These are phyloP conservation scores for Sarocladium kiliense DNA, from an alignment of 2,329 filamentous ascomycete species.

Conservation along the genomic window DNA sequence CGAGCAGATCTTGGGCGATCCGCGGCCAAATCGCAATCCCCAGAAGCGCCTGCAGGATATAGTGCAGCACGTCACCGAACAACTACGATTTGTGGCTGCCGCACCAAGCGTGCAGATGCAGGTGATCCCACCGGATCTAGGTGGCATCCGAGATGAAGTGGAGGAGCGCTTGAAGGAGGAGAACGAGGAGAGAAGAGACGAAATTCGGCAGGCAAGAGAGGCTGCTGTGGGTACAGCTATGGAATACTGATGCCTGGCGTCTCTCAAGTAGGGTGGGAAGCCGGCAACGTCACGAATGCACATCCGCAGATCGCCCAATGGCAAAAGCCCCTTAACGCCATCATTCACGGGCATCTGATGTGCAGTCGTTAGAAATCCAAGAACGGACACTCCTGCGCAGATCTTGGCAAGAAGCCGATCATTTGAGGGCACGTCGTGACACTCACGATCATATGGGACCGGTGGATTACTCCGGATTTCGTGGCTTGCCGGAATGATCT, in stretches of 20 bases:
- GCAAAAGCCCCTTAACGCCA: no score
- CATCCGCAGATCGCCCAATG: no score
- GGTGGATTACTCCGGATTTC: no score
- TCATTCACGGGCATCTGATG: no score
- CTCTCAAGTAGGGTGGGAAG: neutral
- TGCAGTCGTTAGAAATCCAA: no score
- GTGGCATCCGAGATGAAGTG: constrained; percentile 61
- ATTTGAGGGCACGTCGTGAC: no score
- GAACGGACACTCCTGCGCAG: no score
- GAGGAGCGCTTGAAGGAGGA: constrained; percentile 64
- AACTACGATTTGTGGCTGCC: constrained; percentile 77
- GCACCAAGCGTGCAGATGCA: constrained; percentile 85
- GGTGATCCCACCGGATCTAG: constrained; percentile 72
- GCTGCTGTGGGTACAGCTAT: constrained; percentile 52
- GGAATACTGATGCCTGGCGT: constrained; percentile 36
- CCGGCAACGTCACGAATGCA: no score
- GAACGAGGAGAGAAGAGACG: constrained; percentile 47
- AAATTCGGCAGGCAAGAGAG: constrained; percentile 47
- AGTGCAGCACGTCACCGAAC: constrained; percentile 73
- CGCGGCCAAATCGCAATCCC: constrained; percentile 72
- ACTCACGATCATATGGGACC: no score
- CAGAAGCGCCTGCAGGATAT: constrained; percentile 71
- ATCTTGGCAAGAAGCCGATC: no score
- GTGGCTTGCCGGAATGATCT: no score
- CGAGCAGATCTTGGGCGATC: constrained; percentile 63